Base-by-base conservation (phyloP, 2,329 filamentous ascomycete species). In the Aspergillus terreus region DNA sequence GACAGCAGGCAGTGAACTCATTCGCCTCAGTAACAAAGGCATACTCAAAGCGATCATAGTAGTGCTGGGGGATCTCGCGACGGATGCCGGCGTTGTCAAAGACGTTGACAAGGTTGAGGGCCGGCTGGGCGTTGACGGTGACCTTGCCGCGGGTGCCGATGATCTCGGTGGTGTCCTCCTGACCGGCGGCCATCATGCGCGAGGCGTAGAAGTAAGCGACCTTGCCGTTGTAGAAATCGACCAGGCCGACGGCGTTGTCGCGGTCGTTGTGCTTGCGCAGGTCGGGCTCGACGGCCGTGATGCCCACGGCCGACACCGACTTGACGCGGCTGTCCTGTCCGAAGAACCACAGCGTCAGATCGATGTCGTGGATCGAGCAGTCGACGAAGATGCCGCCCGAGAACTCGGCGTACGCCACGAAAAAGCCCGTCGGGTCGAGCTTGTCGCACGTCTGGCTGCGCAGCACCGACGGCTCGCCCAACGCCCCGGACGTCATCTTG, bases 321-420 rank as follows among this genome's bases (percentile, higher is more conserved):
- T 84, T 85, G 56, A 83, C 75, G 12, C 74, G 66, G 38, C 71
- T 74, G 44, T 80, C 75, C 44, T 78, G 69, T 9, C 80, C 81
- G 61, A 85, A 83, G 72, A 81, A 85, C 82, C 82, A 86, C 2
- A 85, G 71, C 0, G 82, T 76, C 2, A 86, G 76, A 55, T 85
- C 83, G 58, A 88, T 87, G 60, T 88, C 85, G 72, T 88, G 85
- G 62, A 88, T 82, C 47, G 81, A 82, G 71, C 82, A 85, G 72
- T 88, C 85, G 51, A 87, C 85, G 59, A 88, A 88, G 64, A 87
- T 86, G 19, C 84, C 84, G 32, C 85, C 85, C 1, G 75, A 80
- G 69, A 81, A 84, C 59, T 83, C 74, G 11, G 85, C 82, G 68
- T 87, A 88, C 19, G 78, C 75, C 49, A 88, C 83, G 65, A 87